Evolutionary conservation across 225 moss, liverwort and hornwort species (phyloP).

Genomic region (Neckera pumila): DNA sequence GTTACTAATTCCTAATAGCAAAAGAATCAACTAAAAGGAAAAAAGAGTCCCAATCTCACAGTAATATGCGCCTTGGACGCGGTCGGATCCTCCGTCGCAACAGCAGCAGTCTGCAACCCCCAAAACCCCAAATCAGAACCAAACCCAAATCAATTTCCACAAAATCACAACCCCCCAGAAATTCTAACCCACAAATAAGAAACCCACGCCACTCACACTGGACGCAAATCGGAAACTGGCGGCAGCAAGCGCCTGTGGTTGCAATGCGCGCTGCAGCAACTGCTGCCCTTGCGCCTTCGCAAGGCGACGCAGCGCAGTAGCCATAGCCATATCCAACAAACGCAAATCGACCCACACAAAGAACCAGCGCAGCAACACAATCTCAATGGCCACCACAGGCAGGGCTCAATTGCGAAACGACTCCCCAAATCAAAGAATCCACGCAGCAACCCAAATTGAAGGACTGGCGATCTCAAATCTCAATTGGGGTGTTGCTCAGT

Average conservation of each 20-base stretch:
- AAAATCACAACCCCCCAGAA: not conserved
- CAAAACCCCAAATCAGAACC: not conserved
- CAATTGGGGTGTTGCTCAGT: not conserved
- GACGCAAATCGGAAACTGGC: constrained; percentile 8
- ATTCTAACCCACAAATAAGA: not conserved
- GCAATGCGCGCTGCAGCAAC: constrained; percentile 29
- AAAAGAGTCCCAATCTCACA: constrained; percentile 13
- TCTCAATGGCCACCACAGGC: not conserved
- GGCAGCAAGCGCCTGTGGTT: constrained; percentile 4
- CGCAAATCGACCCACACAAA: too few relatives aligned
- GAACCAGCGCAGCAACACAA: not conserved
- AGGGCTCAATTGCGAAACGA: not conserved
- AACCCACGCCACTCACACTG: not conserved
- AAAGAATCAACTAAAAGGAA: not conserved
- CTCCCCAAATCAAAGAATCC: not conserved
- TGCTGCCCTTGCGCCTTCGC: constrained; percentile 30
- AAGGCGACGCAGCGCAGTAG: constrained; percentile 53
- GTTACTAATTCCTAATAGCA: not conserved
- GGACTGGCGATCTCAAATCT: too few relatives aligned
- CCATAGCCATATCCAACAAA: constrained; percentile 35
- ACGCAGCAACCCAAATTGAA: not conserved
- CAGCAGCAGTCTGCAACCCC: constrained; percentile 63
- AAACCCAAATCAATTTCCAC: not conserved
- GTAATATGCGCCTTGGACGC: constrained; percentile 48
- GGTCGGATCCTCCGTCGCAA: constrained; percentile 53